Base-by-base conservation (phyloP, 805 yeast genomes). In the Pichia heedii region DNA sequence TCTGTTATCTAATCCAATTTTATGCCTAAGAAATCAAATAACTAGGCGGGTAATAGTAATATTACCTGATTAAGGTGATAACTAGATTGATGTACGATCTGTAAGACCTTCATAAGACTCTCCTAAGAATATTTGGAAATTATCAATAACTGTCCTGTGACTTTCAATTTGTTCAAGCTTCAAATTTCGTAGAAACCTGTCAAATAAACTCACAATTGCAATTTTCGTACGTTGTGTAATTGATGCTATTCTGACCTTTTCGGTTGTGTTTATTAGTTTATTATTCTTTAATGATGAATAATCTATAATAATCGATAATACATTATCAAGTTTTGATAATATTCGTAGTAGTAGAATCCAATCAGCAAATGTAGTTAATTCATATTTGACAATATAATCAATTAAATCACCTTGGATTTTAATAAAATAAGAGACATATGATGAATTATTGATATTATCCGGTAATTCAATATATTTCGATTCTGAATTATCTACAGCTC, bases 401-500 rank as follows among this genome's bases (percentile, higher is more conserved):
- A 77, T 70, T 24, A 81, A 54, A 48, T 82, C 88, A 40, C 83
- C 86, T 39, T 85, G 74, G 2, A 84, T 68, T 34, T 71, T 69
- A 21, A 85, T 63, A 16, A 82, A 59, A 51, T 81, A 82, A 41
- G 77, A 77, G 0, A 73, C 66, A 56, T 81, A 89, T 1, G 84
- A 85, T 8, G 42, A 35, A 12, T 33, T 38, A 6, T 33, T 22
- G 13, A 49, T 35, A 32, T 46, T 40, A 16, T 10, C 15, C 3
- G 52, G 47, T 19, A 49, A 22, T n/a, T 10, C n/a, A 5, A 43
- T 8, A 13, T 29, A n/a, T 3, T 15, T 24, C 7, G 11, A n/a
- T 6, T 22, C 34, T 2, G 20, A 5, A 12, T 22, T 5, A 13
- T 37, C 41, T 4, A 33, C 26, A 15, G 22, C 15, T 22, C 32